These are phyloP conservation scores for Solanum hybrid DNA, from an alignment of 305 asterid genomes.

Conservation along the genomic window DNA sequence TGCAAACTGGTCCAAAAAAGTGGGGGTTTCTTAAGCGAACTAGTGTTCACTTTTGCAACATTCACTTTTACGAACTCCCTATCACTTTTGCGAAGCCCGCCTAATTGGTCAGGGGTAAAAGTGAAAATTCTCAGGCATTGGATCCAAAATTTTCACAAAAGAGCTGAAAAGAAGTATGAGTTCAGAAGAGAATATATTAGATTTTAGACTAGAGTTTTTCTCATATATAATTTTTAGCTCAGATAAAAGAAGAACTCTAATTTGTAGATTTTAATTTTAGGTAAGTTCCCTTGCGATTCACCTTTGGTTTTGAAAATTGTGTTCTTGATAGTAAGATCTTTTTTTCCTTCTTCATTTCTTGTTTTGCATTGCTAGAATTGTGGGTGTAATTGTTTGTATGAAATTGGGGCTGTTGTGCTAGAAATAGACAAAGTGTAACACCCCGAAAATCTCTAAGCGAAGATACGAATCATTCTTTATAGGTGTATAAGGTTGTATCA, in stretches of 20 bases:
- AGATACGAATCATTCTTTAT: neutral
- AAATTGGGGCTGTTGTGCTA: neutral
- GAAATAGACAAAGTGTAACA: neutral
- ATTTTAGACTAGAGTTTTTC: neutral
- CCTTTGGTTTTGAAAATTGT: neutral
- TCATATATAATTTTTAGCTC: neutral
- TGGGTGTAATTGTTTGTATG: neutral
- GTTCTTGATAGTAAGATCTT: neutral
- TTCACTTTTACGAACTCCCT: neutral
- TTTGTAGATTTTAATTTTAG: neutral
- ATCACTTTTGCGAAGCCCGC: neutral
- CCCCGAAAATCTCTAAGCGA: neutral
- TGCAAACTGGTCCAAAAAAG: neutral
- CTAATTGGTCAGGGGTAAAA: neutral
- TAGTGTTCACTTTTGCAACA: neutral
- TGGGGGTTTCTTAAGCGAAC: neutral
- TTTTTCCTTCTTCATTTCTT: neutral
- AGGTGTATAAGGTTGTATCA: neutral
- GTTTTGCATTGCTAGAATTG: neutral
- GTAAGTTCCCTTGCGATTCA: neutral
- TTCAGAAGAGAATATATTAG: neutral
- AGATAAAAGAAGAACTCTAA: neutral
- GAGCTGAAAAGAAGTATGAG: neutral
- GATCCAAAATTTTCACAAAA: neutral
- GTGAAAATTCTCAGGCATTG: neutral